These are phyloP conservation scores for Antonospora locustae DNA, from an alignment of 371 early-diverging fungal genomes.

Conservation along the genomic window DNA sequence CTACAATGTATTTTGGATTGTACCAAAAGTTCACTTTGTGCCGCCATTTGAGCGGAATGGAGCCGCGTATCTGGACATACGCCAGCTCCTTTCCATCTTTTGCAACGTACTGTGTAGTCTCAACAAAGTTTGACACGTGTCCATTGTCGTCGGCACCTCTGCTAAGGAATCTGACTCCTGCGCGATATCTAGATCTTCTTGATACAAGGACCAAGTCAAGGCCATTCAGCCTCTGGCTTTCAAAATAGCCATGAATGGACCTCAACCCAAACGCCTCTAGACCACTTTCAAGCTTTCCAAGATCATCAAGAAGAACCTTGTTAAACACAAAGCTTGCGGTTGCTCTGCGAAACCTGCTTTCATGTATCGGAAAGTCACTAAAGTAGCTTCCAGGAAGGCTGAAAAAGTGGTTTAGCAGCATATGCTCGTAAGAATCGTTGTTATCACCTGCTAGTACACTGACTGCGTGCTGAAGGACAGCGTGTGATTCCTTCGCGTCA, in stretches of 20 bases:
- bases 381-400: slow-evolving; percentile 36
- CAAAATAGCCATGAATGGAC: slow-evolving; percentile 52
- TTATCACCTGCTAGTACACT: slow-evolving; percentile 5
- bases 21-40: slow-evolving; percentile 76
- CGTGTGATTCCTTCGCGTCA: slow-evolving; percentile 2
- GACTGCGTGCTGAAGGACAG: slow-evolving; percentile 4
- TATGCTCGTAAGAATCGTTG: neutral
- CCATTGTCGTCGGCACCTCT: slow-evolving; percentile 89
- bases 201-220: slow-evolving; percentile 60
- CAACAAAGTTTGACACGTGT: slow-evolving; percentile 86
- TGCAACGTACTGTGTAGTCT: slow-evolving; percentile 79
- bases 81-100: slow-evolving; percentile 58
- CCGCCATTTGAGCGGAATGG: slow-evolving; percentile 79
- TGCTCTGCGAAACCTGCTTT: slow-evolving; percentile 10
- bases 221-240: neutral
- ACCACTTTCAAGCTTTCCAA: slow-evolving; percentile 13
- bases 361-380: slow-evolving; percentile 25
- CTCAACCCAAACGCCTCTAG: slow-evolving; percentile 11
- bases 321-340: slow-evolving; percentile 53
- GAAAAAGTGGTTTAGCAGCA: slow-evolving; percentile 16
- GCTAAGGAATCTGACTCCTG: slow-evolving; percentile 83
- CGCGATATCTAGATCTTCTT: slow-evolving; percentile 72
- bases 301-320: slow-evolving; percentile 27
- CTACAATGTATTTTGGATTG: slow-evolving; percentile 58
- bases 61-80: slow-evolving; percentile 72